Base-by-base conservation (phyloP, 257 asterid genomes). In the Coffea canephora region DNA sequence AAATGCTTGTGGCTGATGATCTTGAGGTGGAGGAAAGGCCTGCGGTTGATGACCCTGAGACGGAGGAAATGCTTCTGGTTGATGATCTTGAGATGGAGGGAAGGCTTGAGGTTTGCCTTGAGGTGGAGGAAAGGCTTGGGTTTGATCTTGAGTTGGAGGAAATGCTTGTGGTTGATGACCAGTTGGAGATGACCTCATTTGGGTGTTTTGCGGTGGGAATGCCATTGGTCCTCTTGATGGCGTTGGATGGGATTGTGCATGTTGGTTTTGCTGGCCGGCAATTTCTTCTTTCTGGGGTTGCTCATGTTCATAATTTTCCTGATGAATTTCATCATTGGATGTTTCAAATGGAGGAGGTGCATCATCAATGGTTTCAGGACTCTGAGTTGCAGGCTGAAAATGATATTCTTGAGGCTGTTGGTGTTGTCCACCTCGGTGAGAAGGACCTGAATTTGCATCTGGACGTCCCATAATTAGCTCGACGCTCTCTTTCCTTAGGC, bases 341-440 rank as follows among this genome's bases (percentile, higher is more conserved):
- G 73, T 41, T 13, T 75, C 83, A 41, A 46, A 75, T 43, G 74
- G 64, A 48, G 84, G 80, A 27, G 49, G 82, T 36, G 57, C 55
- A 68, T 77, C 83, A 61, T 84, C 81, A 31, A 69, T 78, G 77
- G 76, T 75, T 41, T 78, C 87, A 36, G 81, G 76, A 74, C 59
- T 71, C 49, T 75, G 80, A 72, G 71, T 69, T 23, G 69, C 69
- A 34, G 64, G 52, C 43, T 27, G 76, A 45, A 34, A 68, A 6
- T 64, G 71, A 25, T 73, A 23, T 41, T 76, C 61, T 75, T 82
- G 65, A 50, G 25, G 76, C 64, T 27, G 82, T 18, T 75, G 73
- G 19, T 12, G 12, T 19, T 19, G 50, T 69, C 73, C 52, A 0
- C 52, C 27, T 4, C 41, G 5, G 25, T 69, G 76, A 16, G 76